Evolutionary conservation across 116 monocot species (phyloP).

Genomic region (Zostera marina): DNA sequence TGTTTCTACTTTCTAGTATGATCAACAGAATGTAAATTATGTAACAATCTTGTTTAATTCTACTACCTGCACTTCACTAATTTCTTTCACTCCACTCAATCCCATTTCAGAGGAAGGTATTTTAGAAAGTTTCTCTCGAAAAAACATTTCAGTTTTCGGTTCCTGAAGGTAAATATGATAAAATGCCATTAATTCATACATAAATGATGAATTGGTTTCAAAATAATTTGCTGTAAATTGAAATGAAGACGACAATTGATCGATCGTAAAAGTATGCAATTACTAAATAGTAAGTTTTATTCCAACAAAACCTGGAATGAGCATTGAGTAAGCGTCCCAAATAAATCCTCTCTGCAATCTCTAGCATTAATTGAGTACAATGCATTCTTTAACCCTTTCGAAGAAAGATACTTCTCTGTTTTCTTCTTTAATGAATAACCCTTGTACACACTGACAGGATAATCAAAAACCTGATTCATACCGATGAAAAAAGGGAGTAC

Average conservation of each 20-base stretch:
- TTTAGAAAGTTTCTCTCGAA: not conserved
- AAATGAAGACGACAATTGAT: not conserved
- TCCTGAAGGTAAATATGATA: not conserved
- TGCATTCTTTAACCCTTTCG: constrained; percentile 51
- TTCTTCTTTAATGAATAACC: constrained; percentile 49
- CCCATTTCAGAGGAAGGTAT: not conserved
- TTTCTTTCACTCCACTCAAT: not conserved
- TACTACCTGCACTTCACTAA: not conserved
- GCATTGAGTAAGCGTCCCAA: constrained; percentile 54
- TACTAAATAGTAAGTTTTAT: too few relatives aligned
- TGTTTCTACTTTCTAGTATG: too few relatives aligned
- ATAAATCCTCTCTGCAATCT: constrained; percentile 51
- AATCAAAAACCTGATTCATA: constrained; percentile 39
- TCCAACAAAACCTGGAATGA: constrained; percentile 42
- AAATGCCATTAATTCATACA: not conserved
- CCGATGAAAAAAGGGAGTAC: not conserved
- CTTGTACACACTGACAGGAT: constrained; percentile 75
- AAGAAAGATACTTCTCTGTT: constrained; percentile 48
- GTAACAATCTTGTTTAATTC: too few relatives aligned
- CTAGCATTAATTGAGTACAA: constrained; percentile 49
- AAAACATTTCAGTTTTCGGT: not conserved
- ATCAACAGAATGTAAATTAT: too few relatives aligned
- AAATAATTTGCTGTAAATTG: not conserved
- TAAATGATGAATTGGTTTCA: not conserved
- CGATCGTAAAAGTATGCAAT: not conserved